Evolutionary conservation across 2,329 filamentous ascomycete genomes (phyloP), one percentile per base, ranked within the genome.

Genomic region (Apiospora marii): DNA sequence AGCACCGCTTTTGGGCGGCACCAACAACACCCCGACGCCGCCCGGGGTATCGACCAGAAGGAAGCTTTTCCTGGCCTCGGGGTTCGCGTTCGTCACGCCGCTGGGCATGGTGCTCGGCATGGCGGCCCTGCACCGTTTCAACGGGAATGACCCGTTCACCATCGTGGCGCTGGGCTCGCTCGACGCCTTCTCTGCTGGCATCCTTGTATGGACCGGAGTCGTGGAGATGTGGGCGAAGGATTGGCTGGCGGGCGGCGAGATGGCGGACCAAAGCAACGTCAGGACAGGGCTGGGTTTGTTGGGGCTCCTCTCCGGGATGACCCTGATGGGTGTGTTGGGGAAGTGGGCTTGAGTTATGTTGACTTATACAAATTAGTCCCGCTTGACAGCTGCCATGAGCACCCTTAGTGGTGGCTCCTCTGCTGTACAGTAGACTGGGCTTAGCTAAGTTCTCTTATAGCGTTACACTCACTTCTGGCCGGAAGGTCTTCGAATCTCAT

Each of bases 91-190:
- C 30, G 87, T 89, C 72, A 90, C 89, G 0, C 88, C 88, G 0
- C 80, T 90, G 19, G 89, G 89, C 1, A 91, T 90, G 87, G 86
- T 86, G 0, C 89, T 91, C 68, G 88, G 88, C 3, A 83, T 90
- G 37, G 87, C 87, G 1, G 87, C 89, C 3, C 77, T 89, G n/a
- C 81, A 87, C 68, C 77, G 81, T 3, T 90, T 89, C 79, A 90
- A 90, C 73, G 88, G 87, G 3, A 89, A 88, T 71, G 84, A 88
- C 68, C 82, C 81, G 4, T 81, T 81, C 24, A 90, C 88, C 0
- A 82, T 90, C 46, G 78, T 90, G 64, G 86, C 87, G 0, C 85
- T 90, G 41, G 88, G 87, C 1, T 88, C 87, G 1, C 80, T 90
- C 1, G 86, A 90, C 79, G 87, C 88, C 4, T 77, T 90, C 14